Conservation (phyloP, 306 rosid species). For the Cicer pinnatifidum region DNA sequence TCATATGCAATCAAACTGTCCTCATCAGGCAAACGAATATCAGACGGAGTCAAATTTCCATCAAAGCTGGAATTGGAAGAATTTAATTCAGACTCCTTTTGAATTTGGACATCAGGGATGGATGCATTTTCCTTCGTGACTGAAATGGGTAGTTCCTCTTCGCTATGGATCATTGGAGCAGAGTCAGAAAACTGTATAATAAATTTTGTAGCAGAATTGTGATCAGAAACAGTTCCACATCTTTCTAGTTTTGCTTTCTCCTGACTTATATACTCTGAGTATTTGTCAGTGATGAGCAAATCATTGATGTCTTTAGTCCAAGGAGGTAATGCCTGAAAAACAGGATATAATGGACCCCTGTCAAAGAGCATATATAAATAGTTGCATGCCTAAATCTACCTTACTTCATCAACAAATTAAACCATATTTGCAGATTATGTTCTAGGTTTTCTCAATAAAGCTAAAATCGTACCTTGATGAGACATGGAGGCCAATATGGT, state of each 20-base stretch:
- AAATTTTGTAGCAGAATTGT: neutral
- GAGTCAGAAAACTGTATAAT: too few species aligned
- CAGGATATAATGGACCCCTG: constrained; percentile 8
- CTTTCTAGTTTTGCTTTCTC: constrained; percentile 36
- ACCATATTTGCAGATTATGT: constrained; percentile 23
- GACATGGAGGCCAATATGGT: constrained; percentile 62
- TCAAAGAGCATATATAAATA: neutral
- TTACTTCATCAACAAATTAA: constrained; percentile 7
- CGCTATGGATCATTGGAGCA: neutral
- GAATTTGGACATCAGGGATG: constrained; percentile 36
- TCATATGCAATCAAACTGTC: constrained; percentile 63
- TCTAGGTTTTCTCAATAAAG: neutral
- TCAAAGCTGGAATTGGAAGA: constrained; percentile 14
- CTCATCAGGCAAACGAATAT: constrained; percentile 61
- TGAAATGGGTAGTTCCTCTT: neutral
- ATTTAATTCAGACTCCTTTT: constrained; percentile 39
- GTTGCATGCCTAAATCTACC: constrained; percentile 27
- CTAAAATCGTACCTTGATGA: constrained; percentile 48
- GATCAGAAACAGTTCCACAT: neutral
- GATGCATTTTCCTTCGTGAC: constrained; percentile 34
- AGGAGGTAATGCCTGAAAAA: constrained; percentile 53
- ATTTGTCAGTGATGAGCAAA: neutral
- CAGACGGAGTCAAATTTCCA: neutral
- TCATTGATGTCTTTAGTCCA: constrained; percentile 30
- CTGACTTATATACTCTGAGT: constrained; percentile 1